These are phyloP conservation scores for Fraxinus albicans DNA, from an alignment of 305 asterid genomes.

Conservation along the genomic window DNA sequence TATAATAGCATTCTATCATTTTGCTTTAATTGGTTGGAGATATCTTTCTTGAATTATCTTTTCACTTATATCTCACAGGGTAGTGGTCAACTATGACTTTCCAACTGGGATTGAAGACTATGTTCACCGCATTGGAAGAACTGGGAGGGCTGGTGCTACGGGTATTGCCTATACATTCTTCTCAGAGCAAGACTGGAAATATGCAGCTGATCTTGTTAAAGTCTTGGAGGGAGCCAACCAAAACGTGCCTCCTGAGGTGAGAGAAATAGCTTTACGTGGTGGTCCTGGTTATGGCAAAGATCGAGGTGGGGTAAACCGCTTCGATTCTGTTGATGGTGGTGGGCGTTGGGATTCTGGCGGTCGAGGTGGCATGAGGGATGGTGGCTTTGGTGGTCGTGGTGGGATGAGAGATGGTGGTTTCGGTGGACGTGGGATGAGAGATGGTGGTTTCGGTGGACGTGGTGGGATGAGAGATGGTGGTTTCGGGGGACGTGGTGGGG, in stretches of 20 bases:
- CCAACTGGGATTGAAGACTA: constrained; percentile 96
- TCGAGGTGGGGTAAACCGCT: constrained; percentile 70
- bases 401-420: constrained; percentile 52
- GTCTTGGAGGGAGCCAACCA: constrained; percentile 94
- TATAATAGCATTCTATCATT: not conserved
- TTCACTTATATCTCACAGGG: constrained; percentile 44
- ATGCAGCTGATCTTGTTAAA: constrained; percentile 84
- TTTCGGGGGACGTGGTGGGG: constrained; percentile 60
- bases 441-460: constrained; percentile 55
- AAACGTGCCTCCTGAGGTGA: constrained; percentile 76
- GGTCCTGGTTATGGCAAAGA: constrained; percentile 67
- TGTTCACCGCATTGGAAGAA: constrained; percentile 96
- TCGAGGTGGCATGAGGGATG: constrained; percentile 57
- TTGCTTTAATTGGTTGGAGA: not conserved
- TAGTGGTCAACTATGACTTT: constrained; percentile 85
- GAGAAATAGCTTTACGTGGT: constrained; percentile 86
- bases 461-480: constrained; percentile 61
- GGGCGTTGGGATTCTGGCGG: constrained; percentile 84
- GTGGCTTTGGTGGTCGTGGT: constrained; percentile 58
- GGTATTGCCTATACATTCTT: constrained; percentile 83
- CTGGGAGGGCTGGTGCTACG: constrained; percentile 98
- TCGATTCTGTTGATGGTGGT: constrained; percentile 52
- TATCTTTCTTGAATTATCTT: constrained; percentile 1
- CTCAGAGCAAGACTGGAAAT: constrained; percentile 95
- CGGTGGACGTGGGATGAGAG: constrained; percentile 65